These are phyloP conservation scores for Anthoceros angustus DNA, from an alignment of 225 moss, liverwort and hornwort genomes.

Conservation along the genomic window DNA sequence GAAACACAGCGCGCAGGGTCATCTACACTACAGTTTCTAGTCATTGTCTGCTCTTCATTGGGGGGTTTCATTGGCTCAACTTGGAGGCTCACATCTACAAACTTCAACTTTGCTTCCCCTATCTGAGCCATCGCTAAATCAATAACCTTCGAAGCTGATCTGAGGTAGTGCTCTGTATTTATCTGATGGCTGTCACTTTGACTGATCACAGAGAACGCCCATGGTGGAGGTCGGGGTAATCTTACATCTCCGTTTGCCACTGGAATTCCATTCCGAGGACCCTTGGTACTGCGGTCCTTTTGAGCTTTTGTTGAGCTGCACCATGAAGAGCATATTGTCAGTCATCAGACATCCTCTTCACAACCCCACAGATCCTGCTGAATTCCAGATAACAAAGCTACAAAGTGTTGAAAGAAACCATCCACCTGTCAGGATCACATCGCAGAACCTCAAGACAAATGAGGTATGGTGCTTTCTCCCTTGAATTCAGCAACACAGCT, in stretches of 20 bases:
- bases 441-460: constrained; percentile 81
- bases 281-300: constrained; percentile 28
- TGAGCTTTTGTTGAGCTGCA: constrained; percentile 53
- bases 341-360: constrained; percentile 7
- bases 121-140: constrained; percentile 93
- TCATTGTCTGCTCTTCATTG: not conserved
- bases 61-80: constrained; percentile 26
- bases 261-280: constrained; percentile 64
- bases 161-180: constrained; percentile 81
- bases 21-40: not conserved
- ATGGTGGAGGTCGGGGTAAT: constrained; percentile 85
- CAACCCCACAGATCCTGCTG: not conserved
- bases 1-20: not conserved
- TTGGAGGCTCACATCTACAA: constrained; percentile 83
- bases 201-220: constrained; percentile 43
- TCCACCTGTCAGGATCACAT: constrained; percentile 77
- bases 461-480: constrained; percentile 91
- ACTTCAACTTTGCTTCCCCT: constrained; percentile 87
- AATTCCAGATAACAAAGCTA: not conserved
- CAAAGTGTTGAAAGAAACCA: not conserved
- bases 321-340: no score
- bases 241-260: constrained; percentile 82
- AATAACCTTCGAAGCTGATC: constrained; percentile 87
- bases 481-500: constrained; percentile 79
- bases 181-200: constrained; percentile 87